These are phyloP conservation scores for Trametes punicea DNA, from an alignment of 768 basidiomycete species.

Conservation along the genomic window DNA sequence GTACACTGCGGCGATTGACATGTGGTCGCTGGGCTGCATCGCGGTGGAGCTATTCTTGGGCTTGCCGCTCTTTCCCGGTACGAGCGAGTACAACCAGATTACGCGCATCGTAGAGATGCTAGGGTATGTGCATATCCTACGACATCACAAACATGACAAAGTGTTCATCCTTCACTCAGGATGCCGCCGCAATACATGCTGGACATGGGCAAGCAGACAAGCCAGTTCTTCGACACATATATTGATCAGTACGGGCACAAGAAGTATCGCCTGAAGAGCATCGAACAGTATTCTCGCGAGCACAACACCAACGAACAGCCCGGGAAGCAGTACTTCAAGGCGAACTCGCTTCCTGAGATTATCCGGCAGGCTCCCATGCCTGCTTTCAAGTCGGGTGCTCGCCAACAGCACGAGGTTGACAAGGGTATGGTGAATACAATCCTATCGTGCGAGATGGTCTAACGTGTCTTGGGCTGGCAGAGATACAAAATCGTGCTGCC, in stretches of 20 bases:
- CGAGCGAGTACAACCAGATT: conserved; percentile 98
- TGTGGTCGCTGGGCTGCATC: conserved; percentile 99
- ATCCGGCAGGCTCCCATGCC: conserved; percentile 96
- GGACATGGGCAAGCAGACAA: conserved; percentile 92
- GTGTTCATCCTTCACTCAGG: conserved; percentile 38
- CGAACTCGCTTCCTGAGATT: conserved; percentile 89
- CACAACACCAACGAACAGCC: conserved; percentile 96
- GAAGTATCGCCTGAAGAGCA: conserved; percentile 81
- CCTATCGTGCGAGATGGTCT: not conserved
- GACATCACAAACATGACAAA: not conserved
- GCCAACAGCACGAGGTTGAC: conserved; percentile 70
- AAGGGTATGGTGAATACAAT: conserved; percentile 56
- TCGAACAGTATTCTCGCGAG: conserved; percentile 95
- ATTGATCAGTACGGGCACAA: conserved; percentile 76
- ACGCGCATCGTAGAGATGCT: conserved; percentile 98
- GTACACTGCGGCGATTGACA: conserved; percentile 94
- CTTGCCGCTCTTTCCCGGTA: conserved; percentile 94
- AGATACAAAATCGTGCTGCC: conserved; percentile 88
- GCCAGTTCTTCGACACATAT: conserved; percentile 86
- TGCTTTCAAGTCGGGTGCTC: conserved; percentile 69
- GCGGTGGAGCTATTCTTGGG: conserved; percentile 98
- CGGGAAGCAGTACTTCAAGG: conserved; percentile 98
- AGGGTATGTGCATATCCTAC: conserved; percentile 58
- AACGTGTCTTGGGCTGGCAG: conserved; percentile 39
- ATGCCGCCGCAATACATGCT: conserved; percentile 91